Percentiles rank a stretch among this genome's conserved stretches.
Evolutionary conservation across 2,329 filamentous ascomycete species (phyloP).

Genomic region (Nothopassalora personata): DNA sequence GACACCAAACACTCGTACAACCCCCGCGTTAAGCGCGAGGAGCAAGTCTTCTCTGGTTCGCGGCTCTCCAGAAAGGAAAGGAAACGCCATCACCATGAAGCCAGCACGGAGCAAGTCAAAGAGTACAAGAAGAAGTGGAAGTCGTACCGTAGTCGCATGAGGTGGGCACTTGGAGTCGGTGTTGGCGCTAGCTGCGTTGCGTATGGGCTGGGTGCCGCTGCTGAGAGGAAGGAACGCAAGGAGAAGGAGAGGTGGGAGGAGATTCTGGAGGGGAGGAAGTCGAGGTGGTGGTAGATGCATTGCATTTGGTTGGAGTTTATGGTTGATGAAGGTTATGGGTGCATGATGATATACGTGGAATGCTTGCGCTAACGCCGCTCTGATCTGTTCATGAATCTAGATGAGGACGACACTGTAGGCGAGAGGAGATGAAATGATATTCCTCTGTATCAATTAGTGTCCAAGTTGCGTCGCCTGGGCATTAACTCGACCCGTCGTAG

Average conservation of each 20-base stretch:
- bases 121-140: constrained; percentile 11
- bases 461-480: no score
- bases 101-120: constrained; percentile 5
- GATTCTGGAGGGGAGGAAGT: constrained; percentile 20
- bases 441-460: no score
- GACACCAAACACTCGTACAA: constrained; percentile 36
- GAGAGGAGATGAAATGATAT: no score
- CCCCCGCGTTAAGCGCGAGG: constrained; percentile 43
- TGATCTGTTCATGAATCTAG: background rate
- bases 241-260: constrained; percentile 22
- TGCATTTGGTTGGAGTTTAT: background rate
- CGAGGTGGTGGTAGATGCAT: background rate
- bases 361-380: background rate
- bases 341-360: background rate
- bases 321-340: background rate
- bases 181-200: constrained; percentile 52
- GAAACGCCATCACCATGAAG: constrained; percentile 6
- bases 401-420: no score
- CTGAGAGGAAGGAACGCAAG: constrained; percentile 37
- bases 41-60: constrained; percentile 45
- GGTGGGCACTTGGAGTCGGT: constrained; percentile 49
- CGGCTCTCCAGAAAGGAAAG: constrained; percentile 31
- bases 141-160: constrained; percentile 32
- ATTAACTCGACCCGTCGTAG: no score
- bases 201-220: constrained; percentile 56